Base-by-base conservation (phyloP, 176 grass and related monocot species). In the Ampelocalamus luodianensis region DNA sequence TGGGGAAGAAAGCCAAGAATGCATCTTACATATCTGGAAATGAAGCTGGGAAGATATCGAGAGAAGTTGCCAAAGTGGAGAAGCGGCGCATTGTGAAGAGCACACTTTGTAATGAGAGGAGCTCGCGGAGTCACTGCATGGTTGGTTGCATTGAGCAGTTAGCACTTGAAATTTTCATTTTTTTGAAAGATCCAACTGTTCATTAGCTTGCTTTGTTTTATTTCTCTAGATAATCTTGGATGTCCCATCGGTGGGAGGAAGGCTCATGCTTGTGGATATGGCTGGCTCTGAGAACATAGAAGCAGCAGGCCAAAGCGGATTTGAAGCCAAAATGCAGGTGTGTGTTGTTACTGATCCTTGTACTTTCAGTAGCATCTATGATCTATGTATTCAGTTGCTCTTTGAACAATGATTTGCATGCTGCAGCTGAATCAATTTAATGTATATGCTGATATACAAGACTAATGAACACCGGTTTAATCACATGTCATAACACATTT, bases 281-380 rank as follows among this genome's bases (percentile, higher is more conserved):
- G 96, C 96, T 43, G 96, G 96, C 22, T 98, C 96, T 27, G 96
- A 98, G 14, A 98, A 98, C 38, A 98, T 98, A 9, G 96, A 98
- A 89, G 96, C 96, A 24, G 93, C 93, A 45, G 93, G 96, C 23
- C 93, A 98, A 81, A 92, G 72, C 17, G 89, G 96, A 50, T 90
- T 95, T 79, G 96, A 98, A 85, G 96, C 96, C 53, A 98, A 95
- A 90, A 98, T 98, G 91, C 91, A 98, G 91, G 96, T 95, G 17
- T 20, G 8, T 65, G 9, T 23, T 69, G 40, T 65, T 81, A 59
- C 10, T 1, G 48, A 16, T 72, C 76, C 11, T 67, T 65, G 12
- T 80, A 71, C 36, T 38, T 71, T 83, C 38, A 61, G 38, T 59
- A 79, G 22, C 26, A 69, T 77, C 4, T 29, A 48, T 65, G 9